Base-by-base conservation (phyloP, 768 basidiomycete genomes). In the Tricholoma sp. region DNA sequence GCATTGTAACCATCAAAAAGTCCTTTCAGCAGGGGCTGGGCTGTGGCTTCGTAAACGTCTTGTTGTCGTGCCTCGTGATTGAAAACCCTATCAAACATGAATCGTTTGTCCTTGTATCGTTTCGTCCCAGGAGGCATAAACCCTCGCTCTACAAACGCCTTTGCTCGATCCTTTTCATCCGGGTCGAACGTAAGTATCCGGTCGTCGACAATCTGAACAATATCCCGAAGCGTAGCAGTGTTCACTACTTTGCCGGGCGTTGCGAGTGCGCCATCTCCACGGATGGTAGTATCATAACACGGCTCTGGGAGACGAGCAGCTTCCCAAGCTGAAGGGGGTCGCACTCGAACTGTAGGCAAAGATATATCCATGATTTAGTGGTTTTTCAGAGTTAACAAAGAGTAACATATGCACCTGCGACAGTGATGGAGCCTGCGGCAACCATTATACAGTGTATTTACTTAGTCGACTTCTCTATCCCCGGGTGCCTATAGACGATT, bases 71-170 rank as follows among this genome's bases (percentile, higher is more conserved):
- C 82, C 49, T 89, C 83, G 67, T 87, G 84, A 61, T 86, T 81
- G 67, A 97, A 96, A 39, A 99, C 94, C 54, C 80, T 83, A 72
- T 99, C 97, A 71, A 98, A 99, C 81, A 96, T 93, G 74, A 97
- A 99, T 61, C 95, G 82, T 68, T 88, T 88, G 74, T 98, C 94
- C 71, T 98, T 98, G 78, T 96, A 95, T 60, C 95, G 83, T 69
- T 94, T 94, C 43, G 90, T 91, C 46, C 92, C 88, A 0, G 90
- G 89, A 35, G 89, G 89, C 63, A 91, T 64, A 65, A 92, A 92
- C 7, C 92, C 91, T 14, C 90, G 82, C 68, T 93, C 90, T 59
- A 89, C 79, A 69, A 95, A 94, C 0, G 91, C 83, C 37, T 80
- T 80, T 24, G 88, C 81, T 59, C 76, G 83, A 74, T 95, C 90